Evolutionary conservation across 2,329 filamentous ascomycete genomes (phyloP).

Genomic region (Tricladium varicosporioides): DNA sequence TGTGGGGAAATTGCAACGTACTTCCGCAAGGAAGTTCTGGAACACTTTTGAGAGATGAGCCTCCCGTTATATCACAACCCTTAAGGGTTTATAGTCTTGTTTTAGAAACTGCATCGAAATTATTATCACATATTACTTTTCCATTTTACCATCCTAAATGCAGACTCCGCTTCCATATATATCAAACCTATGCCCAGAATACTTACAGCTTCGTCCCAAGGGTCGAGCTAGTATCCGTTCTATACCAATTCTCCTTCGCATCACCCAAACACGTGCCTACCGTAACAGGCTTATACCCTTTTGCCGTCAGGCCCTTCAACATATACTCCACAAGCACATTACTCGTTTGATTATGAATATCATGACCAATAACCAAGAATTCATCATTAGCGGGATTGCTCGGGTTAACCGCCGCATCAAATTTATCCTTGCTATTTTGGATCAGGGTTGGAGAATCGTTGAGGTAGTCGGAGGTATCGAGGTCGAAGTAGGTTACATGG

Average conservation of each 20-base stretch:
- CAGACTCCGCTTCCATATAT: background rate
- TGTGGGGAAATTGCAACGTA: no score
- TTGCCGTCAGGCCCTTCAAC: conserved; percentile 29
- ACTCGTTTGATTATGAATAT: conserved; percentile 36
- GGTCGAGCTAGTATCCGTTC: conserved; percentile 14
- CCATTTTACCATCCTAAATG: background rate
- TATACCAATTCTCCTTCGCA: conserved; percentile 42
- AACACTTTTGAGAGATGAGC: no score
- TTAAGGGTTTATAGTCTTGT: no score
- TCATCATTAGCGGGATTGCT: conserved; percentile 21
- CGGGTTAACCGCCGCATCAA: conserved; percentile 17
- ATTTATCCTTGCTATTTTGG: conserved; percentile 43
- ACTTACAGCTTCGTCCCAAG: background rate
- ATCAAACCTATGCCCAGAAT: background rate
- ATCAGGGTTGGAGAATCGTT: conserved; percentile 43
- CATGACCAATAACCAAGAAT: conserved; percentile 49
- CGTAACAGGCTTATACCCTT: conserved; percentile 39
- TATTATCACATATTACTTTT: background rate
- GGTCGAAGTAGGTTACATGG: conserved; percentile 46
- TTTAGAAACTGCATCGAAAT: no score
- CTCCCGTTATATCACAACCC: no score
- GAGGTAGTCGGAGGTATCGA: conserved; percentile 51
- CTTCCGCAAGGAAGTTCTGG: no score
- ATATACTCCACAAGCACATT: conserved; percentile 34
- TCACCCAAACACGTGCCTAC: conserved; percentile 46